These are phyloP conservation scores for Cinnamomum chago DNA, from an alignment of 164 flowering plant species.

Conservation along the genomic window DNA sequence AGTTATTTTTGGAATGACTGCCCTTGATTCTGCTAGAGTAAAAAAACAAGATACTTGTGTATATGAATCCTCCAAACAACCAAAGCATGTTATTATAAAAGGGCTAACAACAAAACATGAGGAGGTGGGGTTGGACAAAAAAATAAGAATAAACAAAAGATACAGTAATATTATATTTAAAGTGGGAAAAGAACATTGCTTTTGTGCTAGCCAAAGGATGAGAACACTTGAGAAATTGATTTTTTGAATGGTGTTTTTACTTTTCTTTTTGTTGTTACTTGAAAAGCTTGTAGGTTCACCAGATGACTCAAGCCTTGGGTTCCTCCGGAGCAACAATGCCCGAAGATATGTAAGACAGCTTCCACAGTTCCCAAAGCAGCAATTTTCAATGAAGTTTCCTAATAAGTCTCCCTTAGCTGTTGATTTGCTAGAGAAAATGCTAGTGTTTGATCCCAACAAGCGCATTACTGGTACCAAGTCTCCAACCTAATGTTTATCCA, in stretches of 20 bases:
- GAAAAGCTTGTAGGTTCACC: constrained; percentile 88
- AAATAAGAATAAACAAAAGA: neutral
- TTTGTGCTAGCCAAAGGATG: neutral
- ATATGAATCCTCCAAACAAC: too few species aligned
- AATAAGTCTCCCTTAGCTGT: constrained; percentile 60
- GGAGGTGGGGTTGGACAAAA: too few species aligned
- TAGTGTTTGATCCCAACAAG: constrained; percentile 79
- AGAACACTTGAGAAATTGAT: neutral
- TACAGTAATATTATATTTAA: too few species aligned
- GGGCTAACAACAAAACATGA: too few species aligned
- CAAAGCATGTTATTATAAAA: too few species aligned
- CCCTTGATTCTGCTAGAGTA: too few species aligned
- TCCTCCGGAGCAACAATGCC: constrained; percentile 88
- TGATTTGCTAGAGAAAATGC: constrained; percentile 93
- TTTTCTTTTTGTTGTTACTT: constrained; percentile 1
- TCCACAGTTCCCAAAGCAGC: constrained; percentile 80
- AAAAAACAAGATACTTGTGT: too few species aligned
- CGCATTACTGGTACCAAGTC: constrained; percentile 74
- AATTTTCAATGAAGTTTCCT: constrained; percentile 61
- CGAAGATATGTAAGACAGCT: constrained; percentile 87
- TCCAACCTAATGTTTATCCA: neutral
- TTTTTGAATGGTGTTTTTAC: neutral
- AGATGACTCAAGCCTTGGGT: constrained; percentile 90
- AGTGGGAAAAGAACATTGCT: neutral
- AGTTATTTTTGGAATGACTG: neutral